Evolutionary conservation across 495 filamentous ascomycete species (phyloP), one percentile per base, ranked within the genome.

Genomic region (Podospora comata): DNA sequence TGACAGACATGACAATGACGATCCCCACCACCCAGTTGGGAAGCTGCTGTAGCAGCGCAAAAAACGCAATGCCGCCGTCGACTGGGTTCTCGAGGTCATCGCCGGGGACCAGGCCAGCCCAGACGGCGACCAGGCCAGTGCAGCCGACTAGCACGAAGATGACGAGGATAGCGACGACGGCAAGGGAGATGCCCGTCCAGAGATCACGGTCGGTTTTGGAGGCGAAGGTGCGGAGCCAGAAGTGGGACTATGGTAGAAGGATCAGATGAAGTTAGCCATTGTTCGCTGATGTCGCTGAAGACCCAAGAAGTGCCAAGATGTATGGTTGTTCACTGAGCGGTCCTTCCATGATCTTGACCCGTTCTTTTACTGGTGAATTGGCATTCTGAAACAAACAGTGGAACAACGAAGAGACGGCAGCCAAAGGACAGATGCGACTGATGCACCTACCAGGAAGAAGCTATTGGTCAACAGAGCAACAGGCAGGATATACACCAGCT

Each of bases 201-300:
- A 93, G 84, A 70, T 92, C 91, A 67, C 81, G 87, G 79, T 93
- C 91, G 0, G 90, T 90, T 72, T 87, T 89, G 66, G 89, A 88
- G 23, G 90, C 89, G 74, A 93, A 93, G n/a, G 91, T 90, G 61
- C 90, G 88, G 72, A 92, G 86, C 90, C 90, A 93, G 79, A 90
- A 92, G 68, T 85, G 85, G 62, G 89, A 90, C 70, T 76, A 39
- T 60, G 15, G 7, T 28, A 23, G 30, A 48, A 11, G 11, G 18
- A 34, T 59, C 27, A 60, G 55, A 23, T 11, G n/a, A 48, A 9
- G 15, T 48, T 48, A 48, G 39, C 39, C 13, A 48, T 48, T 6
- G 39, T 48, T 48, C 39, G 9, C 5, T 11, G 11, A 5, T 6
- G 34, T 39, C 34, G 34, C 34, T 11, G 34, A 39, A 6, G 11